phyloP scores from a whole-genome alignment of 2,329 filamentous ascomycete species.

The Colletotrichum chlorophyti region DNA sequence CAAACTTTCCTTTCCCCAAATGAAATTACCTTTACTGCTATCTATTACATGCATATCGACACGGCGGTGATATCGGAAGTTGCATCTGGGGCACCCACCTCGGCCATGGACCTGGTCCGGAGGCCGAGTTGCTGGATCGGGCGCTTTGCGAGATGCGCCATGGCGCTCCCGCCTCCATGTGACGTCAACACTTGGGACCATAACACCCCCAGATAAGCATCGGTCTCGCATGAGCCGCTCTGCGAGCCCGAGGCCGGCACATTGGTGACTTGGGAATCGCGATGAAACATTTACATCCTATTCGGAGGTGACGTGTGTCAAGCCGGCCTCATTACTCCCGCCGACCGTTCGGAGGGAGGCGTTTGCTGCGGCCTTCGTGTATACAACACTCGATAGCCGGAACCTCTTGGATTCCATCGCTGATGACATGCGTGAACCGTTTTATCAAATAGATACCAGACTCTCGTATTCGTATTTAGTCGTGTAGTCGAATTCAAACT shows the following conservation, averaged over 20 bases:
- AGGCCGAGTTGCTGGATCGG: slow-evolving; percentile 11
- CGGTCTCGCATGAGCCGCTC: background rate
- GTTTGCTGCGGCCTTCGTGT: too few species aligned
- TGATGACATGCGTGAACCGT: too few species aligned
- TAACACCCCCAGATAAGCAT: background rate
- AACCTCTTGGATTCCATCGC: too few species aligned
- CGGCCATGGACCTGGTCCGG: slow-evolving; percentile 1
- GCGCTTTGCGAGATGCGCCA: slow-evolving; percentile 5
- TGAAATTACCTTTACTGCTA: too few species aligned
- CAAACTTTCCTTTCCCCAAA: too few species aligned
- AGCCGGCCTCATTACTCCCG: too few species aligned
- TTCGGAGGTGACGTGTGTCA: too few species aligned
- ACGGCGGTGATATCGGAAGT: background rate
- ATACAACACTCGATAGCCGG: too few species aligned
- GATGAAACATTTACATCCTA: slow-evolving; percentile 12
- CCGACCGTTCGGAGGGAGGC: too few species aligned
- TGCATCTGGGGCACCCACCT: background rate
- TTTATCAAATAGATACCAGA: too few species aligned
- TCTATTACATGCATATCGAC: background rate
- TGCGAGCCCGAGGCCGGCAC: background rate
- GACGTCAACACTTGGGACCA: slow-evolving; percentile 15
- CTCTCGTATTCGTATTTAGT: too few species aligned
- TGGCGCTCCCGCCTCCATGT: background rate
- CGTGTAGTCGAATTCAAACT: too few species aligned
- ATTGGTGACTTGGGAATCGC: background rate